Evolutionary conservation across 1,284 basidiomycete species (phyloP).

Genomic region (Malassezia sympodialis): DNA sequence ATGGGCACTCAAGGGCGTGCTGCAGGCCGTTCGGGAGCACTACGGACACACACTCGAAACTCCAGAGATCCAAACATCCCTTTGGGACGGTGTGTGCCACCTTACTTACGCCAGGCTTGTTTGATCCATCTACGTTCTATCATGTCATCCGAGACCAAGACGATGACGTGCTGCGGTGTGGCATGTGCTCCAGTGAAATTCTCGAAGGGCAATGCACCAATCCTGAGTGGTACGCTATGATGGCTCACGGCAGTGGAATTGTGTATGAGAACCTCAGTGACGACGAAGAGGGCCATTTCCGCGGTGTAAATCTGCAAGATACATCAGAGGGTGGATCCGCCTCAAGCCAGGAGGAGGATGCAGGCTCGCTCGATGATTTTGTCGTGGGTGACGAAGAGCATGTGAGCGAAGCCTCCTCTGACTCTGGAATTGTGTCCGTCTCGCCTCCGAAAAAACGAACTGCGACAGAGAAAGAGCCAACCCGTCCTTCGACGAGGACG

Average conservation of each 20-base stretch:
- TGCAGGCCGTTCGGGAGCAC: constrained; percentile 25
- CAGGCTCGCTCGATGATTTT: constrained; percentile 16
- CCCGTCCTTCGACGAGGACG: neutral
- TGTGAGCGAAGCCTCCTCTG: constrained; percentile 2
- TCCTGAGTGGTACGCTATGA: constrained; percentile 25
- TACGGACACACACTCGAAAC: constrained; percentile 8
- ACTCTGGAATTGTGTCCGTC: constrained; percentile 9
- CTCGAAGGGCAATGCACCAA: constrained; percentile 33
- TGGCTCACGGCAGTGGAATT: neutral
- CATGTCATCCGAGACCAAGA: constrained; percentile 37
- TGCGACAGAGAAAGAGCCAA: neutral
- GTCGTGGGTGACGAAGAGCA: constrained; percentile 12
- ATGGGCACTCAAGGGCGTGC: constrained; percentile 31
- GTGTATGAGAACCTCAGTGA: constrained; percentile 15
- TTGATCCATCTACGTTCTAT: constrained; percentile 11
- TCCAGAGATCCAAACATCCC: neutral
- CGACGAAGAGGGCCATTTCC: neutral
- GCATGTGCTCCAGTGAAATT: constrained; percentile 36
- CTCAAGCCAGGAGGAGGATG: constrained; percentile 13
- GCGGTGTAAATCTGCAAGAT: constrained; percentile 5
- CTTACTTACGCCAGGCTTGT: neutral
- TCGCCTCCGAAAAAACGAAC: neutral
- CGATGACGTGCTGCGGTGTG: constrained; percentile 35
- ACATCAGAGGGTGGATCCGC: neutral
- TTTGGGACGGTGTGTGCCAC: constrained; percentile 8